phyloP scores from a whole-genome alignment of 2,329 filamentous ascomycete species.

The Xylaria sp. region DNA sequence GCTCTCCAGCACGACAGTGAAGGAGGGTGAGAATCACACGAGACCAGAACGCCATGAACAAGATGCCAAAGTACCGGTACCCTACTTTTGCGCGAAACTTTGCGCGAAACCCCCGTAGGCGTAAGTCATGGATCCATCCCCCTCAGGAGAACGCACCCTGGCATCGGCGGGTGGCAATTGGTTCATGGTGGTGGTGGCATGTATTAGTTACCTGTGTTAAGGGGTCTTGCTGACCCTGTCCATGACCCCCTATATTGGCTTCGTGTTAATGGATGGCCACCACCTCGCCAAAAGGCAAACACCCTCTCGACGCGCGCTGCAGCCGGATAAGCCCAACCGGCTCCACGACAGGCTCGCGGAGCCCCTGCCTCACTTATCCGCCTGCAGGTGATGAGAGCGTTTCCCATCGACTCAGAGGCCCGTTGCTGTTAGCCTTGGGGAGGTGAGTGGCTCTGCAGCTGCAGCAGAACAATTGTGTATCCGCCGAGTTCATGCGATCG shows the following conservation, averaged over 20 bases:
- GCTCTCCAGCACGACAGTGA: not conserved
- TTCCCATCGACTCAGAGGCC: constrained; percentile 17
- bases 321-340: constrained; percentile 22
- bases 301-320: constrained; percentile 11
- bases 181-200: constrained; percentile 15
- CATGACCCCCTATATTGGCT: constrained; percentile 26
- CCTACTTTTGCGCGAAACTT: not conserved
- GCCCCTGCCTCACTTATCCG: constrained; percentile 9
- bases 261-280: constrained; percentile 25
- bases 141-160: not conserved
- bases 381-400: constrained; percentile 22
- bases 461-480: constrained; percentile 14
- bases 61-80: not conserved
- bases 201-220: constrained; percentile 25
- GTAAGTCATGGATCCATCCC: not conserved
- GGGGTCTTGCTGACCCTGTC: constrained; percentile 24
- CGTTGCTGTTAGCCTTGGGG: constrained; percentile 8
- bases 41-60: not conserved
- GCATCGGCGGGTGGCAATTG: too few species aligned
- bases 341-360: constrained; percentile 22
- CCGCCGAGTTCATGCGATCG: constrained; percentile 14
- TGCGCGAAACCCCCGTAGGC: not conserved
- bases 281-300: constrained; percentile 17
- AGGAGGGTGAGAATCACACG: not conserved
- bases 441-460: constrained; percentile 19